Conservation (phyloP, 768 basidiomycete genomes). For the Lactarius trivialis region DNA sequence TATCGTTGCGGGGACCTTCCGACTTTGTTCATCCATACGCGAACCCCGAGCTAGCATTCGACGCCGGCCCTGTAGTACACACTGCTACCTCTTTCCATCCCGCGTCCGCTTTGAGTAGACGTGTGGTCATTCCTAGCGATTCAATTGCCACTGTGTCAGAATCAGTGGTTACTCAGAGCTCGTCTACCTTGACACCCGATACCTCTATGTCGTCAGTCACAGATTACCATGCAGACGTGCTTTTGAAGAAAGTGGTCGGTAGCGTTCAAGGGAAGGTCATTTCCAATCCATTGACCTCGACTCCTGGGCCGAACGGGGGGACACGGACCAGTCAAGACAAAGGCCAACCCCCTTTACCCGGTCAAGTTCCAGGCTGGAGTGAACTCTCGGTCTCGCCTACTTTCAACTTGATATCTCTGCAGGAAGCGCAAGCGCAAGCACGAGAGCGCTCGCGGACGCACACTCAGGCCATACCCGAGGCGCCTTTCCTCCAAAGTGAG, state of each 20-base stretch:
- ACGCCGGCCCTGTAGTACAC: conserved; percentile 15
- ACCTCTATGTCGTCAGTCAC: conserved; percentile 20
- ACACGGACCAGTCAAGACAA: conserved; percentile 14
- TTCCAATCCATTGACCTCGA: conserved; percentile 12
- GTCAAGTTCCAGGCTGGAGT: conserved; percentile 39
- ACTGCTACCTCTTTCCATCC: conserved; percentile 31
- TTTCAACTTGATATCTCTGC: conserved; percentile 66
- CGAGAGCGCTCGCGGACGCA: conserved; percentile 51
- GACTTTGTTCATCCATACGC: conserved; percentile 67
- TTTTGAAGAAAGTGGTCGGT: conserved; percentile 14
- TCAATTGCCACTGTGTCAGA: conserved; percentile 26
- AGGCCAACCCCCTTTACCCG: conserved; percentile 7
- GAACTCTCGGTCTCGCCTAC: conserved; percentile 42
- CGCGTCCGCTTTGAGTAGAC: conserved; percentile 25
- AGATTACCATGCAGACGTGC: conserved; percentile 12
- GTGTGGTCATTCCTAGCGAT: conserved; percentile 14
- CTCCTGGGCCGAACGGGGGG: conserved; percentile 1
- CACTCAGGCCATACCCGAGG: conserved; percentile 32
- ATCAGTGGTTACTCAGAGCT: conserved; percentile 29
- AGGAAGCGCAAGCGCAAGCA: conserved; percentile 65
- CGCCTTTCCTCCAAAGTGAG: conserved; percentile 33
- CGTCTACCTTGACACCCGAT: conserved; percentile 27
- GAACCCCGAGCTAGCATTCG: conserved; percentile 59
- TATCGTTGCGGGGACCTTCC: conserved; percentile 18
- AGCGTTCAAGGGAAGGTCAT: conserved; percentile 20